Evolutionary conservation across 169 alveolate genomes (phyloP).

Genomic region (Babesia bigemina): DNA sequence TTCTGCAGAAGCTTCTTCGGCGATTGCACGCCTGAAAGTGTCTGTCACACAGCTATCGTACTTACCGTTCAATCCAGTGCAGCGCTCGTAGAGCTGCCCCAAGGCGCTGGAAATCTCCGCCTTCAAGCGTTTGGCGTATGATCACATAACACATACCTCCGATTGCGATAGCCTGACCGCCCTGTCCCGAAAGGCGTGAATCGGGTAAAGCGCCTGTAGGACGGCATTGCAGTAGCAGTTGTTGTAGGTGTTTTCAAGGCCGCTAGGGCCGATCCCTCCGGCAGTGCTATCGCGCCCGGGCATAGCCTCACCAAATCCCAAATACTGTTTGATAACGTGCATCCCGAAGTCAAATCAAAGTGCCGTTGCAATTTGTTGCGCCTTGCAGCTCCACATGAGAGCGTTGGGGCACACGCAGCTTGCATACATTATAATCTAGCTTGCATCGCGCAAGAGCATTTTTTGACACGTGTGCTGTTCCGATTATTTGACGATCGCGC

Average conservation of each 20-base stretch:
- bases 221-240: constrained; percentile 68
- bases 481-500: neutral
- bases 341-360: neutral
- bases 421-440: no score
- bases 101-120: constrained; percentile 40
- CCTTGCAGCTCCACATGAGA: no score
- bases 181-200: constrained; percentile 28
- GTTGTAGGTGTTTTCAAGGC: constrained; percentile 53
- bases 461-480: no score
- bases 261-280: constrained; percentile 19
- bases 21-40: constrained; percentile 45
- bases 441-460: no score
- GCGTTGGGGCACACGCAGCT: no score
- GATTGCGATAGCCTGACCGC: constrained; percentile 15
- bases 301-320: constrained; percentile 21
- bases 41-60: neutral
- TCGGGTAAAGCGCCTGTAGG: constrained; percentile 48
- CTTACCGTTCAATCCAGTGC: constrained; percentile 35
- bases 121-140: neutral
- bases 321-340: constrained; percentile 31
- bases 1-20: constrained; percentile 42
- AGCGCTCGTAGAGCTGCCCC: constrained; percentile 49
- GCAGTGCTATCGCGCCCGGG: neutral
- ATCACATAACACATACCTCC: constrained; percentile 17
- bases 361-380: neutral